phyloP scores from a whole-genome alignment of 768 basidiomycete species.

The Boletus rufocinnamomeus region DNA sequence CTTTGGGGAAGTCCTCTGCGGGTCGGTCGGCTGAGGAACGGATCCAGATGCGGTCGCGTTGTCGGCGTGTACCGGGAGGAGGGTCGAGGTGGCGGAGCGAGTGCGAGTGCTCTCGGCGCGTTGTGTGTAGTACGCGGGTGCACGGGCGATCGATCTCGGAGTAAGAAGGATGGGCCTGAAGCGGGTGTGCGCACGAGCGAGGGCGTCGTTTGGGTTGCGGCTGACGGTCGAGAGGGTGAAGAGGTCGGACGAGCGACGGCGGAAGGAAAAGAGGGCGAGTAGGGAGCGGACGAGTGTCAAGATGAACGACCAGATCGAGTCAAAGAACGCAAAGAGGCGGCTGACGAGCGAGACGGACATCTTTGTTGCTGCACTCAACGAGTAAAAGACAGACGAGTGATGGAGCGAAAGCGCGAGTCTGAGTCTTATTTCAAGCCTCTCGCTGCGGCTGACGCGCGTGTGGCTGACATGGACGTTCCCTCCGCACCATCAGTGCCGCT shows the following conservation, averaged over 20 bases:
- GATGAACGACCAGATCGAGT: conserved; percentile 27
- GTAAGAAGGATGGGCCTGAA: conserved; percentile 28
- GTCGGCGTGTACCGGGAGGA: conserved; percentile 1
- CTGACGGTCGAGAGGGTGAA: conserved; percentile 10
- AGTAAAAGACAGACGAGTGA: not conserved
- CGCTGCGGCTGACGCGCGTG: conserved; percentile 11
- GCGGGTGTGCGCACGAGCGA: conserved; percentile 15
- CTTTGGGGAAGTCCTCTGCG: conserved; percentile 23
- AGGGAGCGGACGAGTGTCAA: conserved; percentile 33
- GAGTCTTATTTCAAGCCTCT: conserved; percentile 6
- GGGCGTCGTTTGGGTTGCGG: conserved; percentile 7
- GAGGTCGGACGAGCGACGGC: conserved; percentile 14
- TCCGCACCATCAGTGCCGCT: conserved; percentile 64
- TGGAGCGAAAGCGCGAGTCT: too few species aligned
- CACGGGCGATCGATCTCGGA: conserved; percentile 9
- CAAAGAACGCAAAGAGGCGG: conserved; percentile 19
- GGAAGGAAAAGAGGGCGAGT: conserved; percentile 21
- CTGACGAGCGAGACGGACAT: conserved; percentile 18
- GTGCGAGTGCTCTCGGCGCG: conserved; percentile 9
- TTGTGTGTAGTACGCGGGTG: not conserved
- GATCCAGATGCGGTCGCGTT: not conserved
- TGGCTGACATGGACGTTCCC: conserved; percentile 39
- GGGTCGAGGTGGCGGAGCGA: conserved; percentile 20
- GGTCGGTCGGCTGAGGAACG: not conserved
- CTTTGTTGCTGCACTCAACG: not conserved